phyloP scores from a whole-genome alignment of 1,139 yeast species.

The Pichiaceae sp. region DNA sequence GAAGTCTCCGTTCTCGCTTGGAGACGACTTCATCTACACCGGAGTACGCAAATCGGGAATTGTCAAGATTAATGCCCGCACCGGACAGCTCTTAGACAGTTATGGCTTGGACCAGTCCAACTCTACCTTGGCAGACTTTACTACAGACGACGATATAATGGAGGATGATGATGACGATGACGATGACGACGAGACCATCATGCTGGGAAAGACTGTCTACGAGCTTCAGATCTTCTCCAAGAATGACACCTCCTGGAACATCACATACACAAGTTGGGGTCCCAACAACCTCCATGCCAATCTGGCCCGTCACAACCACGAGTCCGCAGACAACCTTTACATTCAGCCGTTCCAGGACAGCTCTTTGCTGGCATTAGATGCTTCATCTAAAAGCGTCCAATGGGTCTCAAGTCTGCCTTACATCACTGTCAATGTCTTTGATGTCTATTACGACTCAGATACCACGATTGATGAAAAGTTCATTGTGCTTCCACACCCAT shows the following conservation, averaged over 20 bases:
- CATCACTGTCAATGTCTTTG: slow-evolving; percentile 66
- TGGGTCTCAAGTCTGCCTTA: slow-evolving; percentile 73
- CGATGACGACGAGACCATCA: slow-evolving; percentile 4
- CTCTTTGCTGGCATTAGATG: slow-evolving; percentile 59
- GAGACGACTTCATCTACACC: slow-evolving; percentile 85
- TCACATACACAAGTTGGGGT: slow-evolving; percentile 86
- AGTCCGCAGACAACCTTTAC: slow-evolving; percentile 61
- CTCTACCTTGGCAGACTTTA: neutral
- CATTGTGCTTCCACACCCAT: slow-evolving; percentile 60
- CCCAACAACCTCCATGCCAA: slow-evolving; percentile 81
- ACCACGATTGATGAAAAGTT: slow-evolving; percentile 21
- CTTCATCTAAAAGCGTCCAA: slow-evolving; percentile 55
- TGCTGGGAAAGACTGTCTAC: slow-evolving; percentile 47
- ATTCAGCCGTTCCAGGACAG: slow-evolving; percentile 81
- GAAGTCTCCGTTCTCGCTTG: slow-evolving; percentile 78
- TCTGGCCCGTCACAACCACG: slow-evolving; percentile 39
- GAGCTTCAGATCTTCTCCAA: slow-evolving; percentile 57
- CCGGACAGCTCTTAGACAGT: slow-evolving; percentile 69
- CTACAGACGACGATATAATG: neutral
- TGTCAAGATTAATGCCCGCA: slow-evolving; percentile 62
- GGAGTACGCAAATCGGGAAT: slow-evolving; percentile 76
- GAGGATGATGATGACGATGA: neutral
- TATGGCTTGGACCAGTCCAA: slow-evolving; percentile 39
- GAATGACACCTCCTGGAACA: slow-evolving; percentile 71
- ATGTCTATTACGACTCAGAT: slow-evolving; percentile 38